Evolutionary conservation across 768 basidiomycete species (phyloP), one percentile per base, ranked within the genome.

Genomic region (Podaxis sp.): DNA sequence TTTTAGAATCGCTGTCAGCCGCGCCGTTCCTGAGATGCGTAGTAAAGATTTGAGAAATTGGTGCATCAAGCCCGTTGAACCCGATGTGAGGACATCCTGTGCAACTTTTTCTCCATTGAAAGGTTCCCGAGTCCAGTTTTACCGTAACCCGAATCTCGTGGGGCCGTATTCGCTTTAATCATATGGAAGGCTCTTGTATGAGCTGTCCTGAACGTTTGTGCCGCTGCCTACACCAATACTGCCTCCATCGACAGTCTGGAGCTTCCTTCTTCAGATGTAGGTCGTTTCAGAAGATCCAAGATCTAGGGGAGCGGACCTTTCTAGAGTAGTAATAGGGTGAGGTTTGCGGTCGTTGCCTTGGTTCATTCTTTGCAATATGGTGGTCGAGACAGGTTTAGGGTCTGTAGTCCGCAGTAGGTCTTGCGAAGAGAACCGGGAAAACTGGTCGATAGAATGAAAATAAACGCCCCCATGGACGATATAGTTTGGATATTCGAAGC

Each of bases 391-490:
- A 13, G 30, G 3, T 13, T 11, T 2, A 22, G 36, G 10, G 26
- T 30, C 37, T 40, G 51, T 22, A 37, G 26, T 12, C 13, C 56
- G 50, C 64, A 13, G 55, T 44, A n/a, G 49, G 67, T 44, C 12
- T 22, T 67, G 40, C 66, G 70, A 76, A 40, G 88, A 87, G 12
- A 89, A 89, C 24, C 93, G 92, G 72, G 88, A 87, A 12, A 89
- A 89, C 22, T 93, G 91, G 72, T 96, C 93, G 65, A 97, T 78
- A 12, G 94, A 95, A 30, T 95, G 74, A 75, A 93, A 91, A 71
- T 89, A 95, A 76, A 95, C 80, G 68, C 96, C 84, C 17, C 82
- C 81, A 66, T 76, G 0, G 95, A 95, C 8, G 95, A 72, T 22
- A 84, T 85, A 63, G 89, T 89, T 59, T 83, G 80, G 33, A 93